These are phyloP conservation scores for Microsporum ferrugineum DNA, from an alignment of 2,329 filamentous ascomycete species.

Conservation along the genomic window DNA sequence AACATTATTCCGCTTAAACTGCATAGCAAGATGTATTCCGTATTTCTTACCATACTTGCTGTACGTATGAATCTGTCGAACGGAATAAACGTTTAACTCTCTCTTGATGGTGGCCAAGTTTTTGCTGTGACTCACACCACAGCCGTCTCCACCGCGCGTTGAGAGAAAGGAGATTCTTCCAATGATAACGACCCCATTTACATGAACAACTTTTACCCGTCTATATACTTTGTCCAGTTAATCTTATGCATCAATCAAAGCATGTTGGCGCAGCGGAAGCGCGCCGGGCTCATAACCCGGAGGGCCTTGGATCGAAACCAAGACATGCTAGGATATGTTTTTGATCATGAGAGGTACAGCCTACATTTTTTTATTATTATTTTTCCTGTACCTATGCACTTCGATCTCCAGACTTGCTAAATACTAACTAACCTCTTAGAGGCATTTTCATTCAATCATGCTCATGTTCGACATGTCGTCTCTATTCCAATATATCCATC, in stretches of 20 bases:
- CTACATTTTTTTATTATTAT: not conserved
- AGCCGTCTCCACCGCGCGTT: not conserved
- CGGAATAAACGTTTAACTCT: not conserved
- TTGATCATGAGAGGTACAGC: not conserved
- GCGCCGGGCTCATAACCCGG: constrained; percentile 32
- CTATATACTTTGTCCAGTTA: not conserved
- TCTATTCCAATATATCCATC: not conserved
- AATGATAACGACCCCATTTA: not conserved
- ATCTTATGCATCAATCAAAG: constrained; percentile 9
- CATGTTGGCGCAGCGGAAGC: constrained; percentile 27
- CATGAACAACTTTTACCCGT: not conserved
- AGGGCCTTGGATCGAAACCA: constrained; percentile 22
- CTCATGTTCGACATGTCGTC: not conserved
- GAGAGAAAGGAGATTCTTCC: not conserved
- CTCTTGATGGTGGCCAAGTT: not conserved
- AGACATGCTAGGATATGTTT: constrained; percentile 14
- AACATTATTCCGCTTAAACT: too few relatives aligned
- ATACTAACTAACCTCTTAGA: too few relatives aligned
- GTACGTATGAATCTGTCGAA: not conserved
- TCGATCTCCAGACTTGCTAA: too few relatives aligned
- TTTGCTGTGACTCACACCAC: not conserved
- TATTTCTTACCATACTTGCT: too few relatives aligned
- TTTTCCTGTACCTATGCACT: not conserved
- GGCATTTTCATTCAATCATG: not conserved
- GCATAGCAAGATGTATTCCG: too few relatives aligned